Conservation (phyloP, 2,329 filamentous ascomycete species). For the Xylariaceae sp. region DNA sequence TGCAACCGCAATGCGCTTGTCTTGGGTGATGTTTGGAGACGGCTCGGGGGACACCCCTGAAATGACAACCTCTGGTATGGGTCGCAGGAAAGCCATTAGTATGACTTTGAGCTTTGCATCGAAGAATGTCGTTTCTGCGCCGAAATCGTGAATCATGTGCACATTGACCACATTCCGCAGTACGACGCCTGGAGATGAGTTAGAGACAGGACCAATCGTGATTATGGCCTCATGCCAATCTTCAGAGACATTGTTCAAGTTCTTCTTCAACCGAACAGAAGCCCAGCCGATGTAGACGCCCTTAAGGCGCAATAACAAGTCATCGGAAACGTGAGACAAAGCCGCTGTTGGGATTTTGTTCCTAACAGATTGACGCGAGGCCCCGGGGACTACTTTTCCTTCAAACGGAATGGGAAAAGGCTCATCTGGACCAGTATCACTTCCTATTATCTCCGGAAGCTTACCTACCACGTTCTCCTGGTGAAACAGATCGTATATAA, state of each 20-base stretch:
- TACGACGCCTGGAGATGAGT: constrained; percentile 43
- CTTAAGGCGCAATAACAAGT: constrained; percentile 49
- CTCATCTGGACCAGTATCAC: constrained; percentile 46
- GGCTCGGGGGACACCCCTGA: constrained; percentile 21
- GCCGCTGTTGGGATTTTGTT: constrained; percentile 52
- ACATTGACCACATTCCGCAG: constrained; percentile 48
- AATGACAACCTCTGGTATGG: constrained; percentile 21
- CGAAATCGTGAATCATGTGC: constrained; percentile 52
- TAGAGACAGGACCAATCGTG: constrained; percentile 48
- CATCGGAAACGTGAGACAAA: constrained; percentile 47
- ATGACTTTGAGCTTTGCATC: constrained; percentile 47
- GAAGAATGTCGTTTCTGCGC: constrained; percentile 36
- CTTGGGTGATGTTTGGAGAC: constrained; percentile 32
- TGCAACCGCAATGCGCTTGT: constrained; percentile 41
- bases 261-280: constrained; percentile 36
- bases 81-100: constrained; percentile 58
- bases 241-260: constrained; percentile 30
- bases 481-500: constrained; percentile 35
- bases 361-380: constrained; percentile 35
- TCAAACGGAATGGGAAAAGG: constrained; percentile 53
- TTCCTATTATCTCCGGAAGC: constrained; percentile 39
- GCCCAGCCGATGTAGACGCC: constrained; percentile 67
- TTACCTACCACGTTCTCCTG: constrained; percentile 30
- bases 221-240: constrained; percentile 60
- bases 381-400: constrained; percentile 45